Evolutionary conservation across 371 early-diverging fungal species (phyloP), one percentile per base, ranked within the genome.

Genomic region (Coemansia sp.): DNA sequence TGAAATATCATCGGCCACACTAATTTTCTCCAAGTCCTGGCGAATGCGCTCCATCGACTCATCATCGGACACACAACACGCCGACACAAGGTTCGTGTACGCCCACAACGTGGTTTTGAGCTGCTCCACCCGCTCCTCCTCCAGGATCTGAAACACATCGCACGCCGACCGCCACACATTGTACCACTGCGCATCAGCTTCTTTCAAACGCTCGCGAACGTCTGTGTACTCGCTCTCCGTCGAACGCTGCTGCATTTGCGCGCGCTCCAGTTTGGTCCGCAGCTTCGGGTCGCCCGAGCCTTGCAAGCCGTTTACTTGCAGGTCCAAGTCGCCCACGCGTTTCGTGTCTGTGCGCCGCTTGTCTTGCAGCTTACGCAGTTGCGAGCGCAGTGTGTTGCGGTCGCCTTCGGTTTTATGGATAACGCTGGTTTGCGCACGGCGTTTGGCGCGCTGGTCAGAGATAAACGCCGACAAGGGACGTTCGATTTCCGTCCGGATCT

Each of bases 51-150:
- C 82, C 67, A 78, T 73, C 5, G 82, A 66, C 84, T 94, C 94
- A 80, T 94, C 94, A 67, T 97, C 95, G 39, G 90, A 82, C 4
- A 93, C 92, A 52, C 94, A 92, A 8, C 88, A 83, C 23, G 86
- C 85, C 5, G 94, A 90, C 6, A 95, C 80, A 26, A 95, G 84
- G 70, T 96, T 96, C 14, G 94, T 87, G 69, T 90, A 96, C 51
- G 89, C 87, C 88, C 94, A 94, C 37, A 94, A 81, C 18, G 82
- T 81, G 7, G 86, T 88, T 50, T 93, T 87, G 26, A 94, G 71
- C 53, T 90, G 94, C 56, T 94, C 91, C n/a, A 95, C 83, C 48
- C 97, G 80, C 64, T 94, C 90, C 67, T 93, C 93, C 74, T 97
- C 96, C 64, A 97, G 85, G 12, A 86, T 79, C 88, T 96, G 95